Percentiles rank a stretch among this genome's conserved stretches.
These are phyloP conservation scores for Iberis pinnata DNA, from an alignment of 345 rosid genomes.

Conservation along the genomic window DNA sequence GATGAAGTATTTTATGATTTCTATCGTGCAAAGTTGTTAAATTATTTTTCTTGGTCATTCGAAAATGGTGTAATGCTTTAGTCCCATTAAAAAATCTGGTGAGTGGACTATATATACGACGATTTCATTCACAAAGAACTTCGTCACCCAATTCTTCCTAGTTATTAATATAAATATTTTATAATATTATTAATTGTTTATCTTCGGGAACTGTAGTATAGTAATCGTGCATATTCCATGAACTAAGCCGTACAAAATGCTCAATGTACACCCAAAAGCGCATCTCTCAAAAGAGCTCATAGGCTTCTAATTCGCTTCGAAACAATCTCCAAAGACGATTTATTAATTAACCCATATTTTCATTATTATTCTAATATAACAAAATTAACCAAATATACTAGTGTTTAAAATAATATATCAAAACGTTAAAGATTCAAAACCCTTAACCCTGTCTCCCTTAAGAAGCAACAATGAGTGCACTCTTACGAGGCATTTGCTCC, in stretches of 20 bases:
- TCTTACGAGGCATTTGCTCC: constrained; percentile 33
- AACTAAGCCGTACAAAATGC: constrained; percentile 31
- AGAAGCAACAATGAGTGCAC: constrained; percentile 28
- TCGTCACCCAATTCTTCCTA: too few species aligned
- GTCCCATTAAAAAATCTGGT: too few species aligned
- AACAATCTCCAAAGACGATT: constrained; percentile 25
- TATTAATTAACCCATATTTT: neutral
- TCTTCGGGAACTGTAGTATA: neutral
- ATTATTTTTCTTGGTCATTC: too few species aligned
- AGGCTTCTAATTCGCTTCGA: constrained; percentile 30
- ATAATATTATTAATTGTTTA: too few species aligned
- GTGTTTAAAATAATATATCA: neutral
- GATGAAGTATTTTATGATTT: too few species aligned
- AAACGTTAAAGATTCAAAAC: constrained; percentile 17
- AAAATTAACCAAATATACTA: too few species aligned
- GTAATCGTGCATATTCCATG: constrained; percentile 11
- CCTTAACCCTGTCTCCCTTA: constrained; percentile 27
- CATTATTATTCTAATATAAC: neutral
- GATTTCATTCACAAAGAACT: too few species aligned
- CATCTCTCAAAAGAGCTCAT: constrained; percentile 25
- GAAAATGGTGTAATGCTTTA: too few species aligned
- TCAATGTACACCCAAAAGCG: constrained; percentile 24
- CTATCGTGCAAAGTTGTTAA: too few species aligned
- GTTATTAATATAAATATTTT: too few species aligned
- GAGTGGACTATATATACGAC: too few species aligned